These are phyloP conservation scores for Dictyophora rubrovolvata DNA, from an alignment of 768 basidiomycete species.

Conservation along the genomic window DNA sequence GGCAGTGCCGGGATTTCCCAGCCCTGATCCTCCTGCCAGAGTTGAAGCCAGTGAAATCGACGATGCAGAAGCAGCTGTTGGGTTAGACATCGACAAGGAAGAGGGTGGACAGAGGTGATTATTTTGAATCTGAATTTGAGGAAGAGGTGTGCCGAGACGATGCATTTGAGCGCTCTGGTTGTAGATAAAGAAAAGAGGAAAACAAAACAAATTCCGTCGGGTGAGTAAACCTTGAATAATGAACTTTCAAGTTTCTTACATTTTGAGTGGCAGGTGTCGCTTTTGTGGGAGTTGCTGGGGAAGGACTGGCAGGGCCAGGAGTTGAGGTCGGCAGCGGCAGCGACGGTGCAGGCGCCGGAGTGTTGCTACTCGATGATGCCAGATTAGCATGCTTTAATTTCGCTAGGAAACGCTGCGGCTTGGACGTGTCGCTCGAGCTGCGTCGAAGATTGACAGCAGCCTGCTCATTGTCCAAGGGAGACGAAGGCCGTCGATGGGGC, in stretches of 20 bases:
- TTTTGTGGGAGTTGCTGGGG: neutral
- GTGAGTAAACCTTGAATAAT: neutral
- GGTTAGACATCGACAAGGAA: constrained; percentile 21
- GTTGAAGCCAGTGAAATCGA: constrained; percentile 30
- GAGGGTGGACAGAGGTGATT: constrained; percentile 32
- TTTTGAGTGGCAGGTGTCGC: neutral
- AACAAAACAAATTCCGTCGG: neutral
- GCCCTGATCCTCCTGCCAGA: constrained; percentile 22
- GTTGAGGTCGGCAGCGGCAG: neutral
- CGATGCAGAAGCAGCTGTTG: constrained; percentile 8
- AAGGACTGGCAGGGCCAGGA: constrained; percentile 1
- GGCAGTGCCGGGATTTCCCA: constrained; percentile 13
- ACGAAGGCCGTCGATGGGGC: neutral
- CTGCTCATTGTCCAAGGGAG: neutral
- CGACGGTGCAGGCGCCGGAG: neutral
- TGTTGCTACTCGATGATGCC: neutral
- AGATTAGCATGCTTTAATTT: constrained; percentile 3
- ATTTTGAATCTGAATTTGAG: constrained; percentile 43
- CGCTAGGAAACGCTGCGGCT: neutral
- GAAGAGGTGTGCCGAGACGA: constrained; percentile 54
- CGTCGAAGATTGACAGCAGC: neutral
- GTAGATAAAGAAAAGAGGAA: neutral
- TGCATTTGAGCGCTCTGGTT: constrained; percentile 57
- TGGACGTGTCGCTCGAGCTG: constrained; percentile 7
- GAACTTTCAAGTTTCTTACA: neutral